Conservation (phyloP, 305 asterid genomes). For the Withania somnifera region DNA sequence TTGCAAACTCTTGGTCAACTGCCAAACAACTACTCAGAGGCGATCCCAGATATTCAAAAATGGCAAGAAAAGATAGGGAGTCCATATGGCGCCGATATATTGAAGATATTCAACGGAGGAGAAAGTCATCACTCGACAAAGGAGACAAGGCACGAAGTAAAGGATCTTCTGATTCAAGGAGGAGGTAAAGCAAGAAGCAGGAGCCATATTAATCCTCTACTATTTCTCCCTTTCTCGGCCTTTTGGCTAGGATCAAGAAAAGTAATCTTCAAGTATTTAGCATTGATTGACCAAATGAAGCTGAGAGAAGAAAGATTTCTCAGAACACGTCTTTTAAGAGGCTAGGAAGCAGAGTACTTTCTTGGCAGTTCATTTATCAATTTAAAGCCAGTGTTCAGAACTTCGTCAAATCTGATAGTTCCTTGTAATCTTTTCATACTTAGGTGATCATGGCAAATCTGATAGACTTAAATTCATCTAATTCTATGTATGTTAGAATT, state of each 20-base stretch:
- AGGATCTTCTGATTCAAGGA: slow-evolving; percentile 29
- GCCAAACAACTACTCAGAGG: slow-evolving; percentile 63
- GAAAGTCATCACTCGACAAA: slow-evolving; percentile 34
- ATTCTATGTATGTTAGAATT: not conserved
- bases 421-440: not conserved
- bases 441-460: not conserved
- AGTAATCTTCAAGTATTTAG: not conserved
- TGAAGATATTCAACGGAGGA: slow-evolving; percentile 66
- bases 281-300: not conserved
- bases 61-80: slow-evolving; percentile 88
- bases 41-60: slow-evolving; percentile 65
- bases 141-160: slow-evolving; percentile 37
- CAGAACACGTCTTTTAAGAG: not conserved
- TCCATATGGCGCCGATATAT: slow-evolving; percentile 74
- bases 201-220: not conserved
- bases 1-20: slow-evolving; percentile 77
- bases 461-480: not conserved
- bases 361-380: not conserved
- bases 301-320: not conserved
- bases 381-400: not conserved
- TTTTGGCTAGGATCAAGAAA: slow-evolving; percentile 14
- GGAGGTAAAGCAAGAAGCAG: not conserved
- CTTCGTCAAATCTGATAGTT: not conserved
- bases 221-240: slow-evolving; percentile 4
- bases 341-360: not conserved